Conservation (phyloP, 768 basidiomycete species). For the Lenzites betulinus region DNA sequence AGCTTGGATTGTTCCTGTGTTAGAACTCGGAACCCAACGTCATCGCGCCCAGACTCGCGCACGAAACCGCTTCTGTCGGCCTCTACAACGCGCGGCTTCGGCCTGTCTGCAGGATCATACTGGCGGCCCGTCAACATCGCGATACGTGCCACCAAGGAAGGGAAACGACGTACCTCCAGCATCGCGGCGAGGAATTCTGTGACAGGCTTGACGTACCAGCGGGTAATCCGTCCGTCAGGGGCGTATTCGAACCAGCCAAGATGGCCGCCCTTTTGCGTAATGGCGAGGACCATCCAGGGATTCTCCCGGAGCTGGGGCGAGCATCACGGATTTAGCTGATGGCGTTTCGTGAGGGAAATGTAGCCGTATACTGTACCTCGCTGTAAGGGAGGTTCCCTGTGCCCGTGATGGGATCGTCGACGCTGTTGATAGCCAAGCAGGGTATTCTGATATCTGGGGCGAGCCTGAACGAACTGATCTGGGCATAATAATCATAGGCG, state of each 20-base stretch:
- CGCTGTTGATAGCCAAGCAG: constrained; percentile 24
- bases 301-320: neutral
- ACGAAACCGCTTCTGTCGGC: constrained; percentile 10
- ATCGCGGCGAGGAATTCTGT: constrained; percentile 25
- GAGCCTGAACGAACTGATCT: constrained; percentile 19
- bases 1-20: constrained; percentile 8
- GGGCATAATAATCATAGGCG: constrained; percentile 22
- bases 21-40: constrained; percentile 24
- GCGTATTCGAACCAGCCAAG: constrained; percentile 29
- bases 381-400: constrained; percentile 9
- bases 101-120: constrained; percentile 10
- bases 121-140: constrained; percentile 4
- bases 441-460: constrained; percentile 20
- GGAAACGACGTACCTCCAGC: constrained; percentile 18
- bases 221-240: constrained; percentile 11
- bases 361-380: constrained; percentile 8
- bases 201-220: constrained; percentile 29
- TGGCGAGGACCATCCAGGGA: constrained; percentile 25
- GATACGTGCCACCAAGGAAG: neutral
- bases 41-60: constrained; percentile 16
- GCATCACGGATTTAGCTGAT: neutral
- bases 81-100: neutral
- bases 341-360: constrained; percentile 15
- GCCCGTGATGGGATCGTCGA: constrained; percentile 26
- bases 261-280: constrained; percentile 26